These are phyloP conservation scores for Darksidea phi DNA, from an alignment of 495 filamentous ascomycete genomes.

Conservation along the genomic window DNA sequence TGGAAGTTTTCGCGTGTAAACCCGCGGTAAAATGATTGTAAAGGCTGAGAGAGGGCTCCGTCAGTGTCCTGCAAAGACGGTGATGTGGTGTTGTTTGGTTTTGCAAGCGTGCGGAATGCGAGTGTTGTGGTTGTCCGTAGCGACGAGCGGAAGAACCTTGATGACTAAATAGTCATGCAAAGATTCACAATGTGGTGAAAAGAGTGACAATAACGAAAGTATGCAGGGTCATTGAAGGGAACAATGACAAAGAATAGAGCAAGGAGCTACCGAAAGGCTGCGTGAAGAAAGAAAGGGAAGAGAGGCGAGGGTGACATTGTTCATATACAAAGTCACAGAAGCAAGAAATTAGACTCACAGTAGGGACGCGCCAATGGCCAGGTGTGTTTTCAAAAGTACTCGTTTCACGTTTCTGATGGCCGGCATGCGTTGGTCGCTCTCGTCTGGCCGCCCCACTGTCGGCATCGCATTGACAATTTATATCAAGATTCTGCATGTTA, in stretches of 20 bases:
- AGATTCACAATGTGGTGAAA: conserved; percentile 4
- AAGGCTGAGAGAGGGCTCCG: conserved; percentile 10
- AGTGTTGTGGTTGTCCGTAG: not conserved
- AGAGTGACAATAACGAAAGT: conserved; percentile 32
- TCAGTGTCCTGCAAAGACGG: conserved; percentile 37
- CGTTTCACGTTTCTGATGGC: conserved; percentile 35
- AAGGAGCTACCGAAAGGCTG: conserved; percentile 12
- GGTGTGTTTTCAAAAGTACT: conserved; percentile 30
- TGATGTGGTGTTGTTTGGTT: conserved; percentile 9
- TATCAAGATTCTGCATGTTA: conserved; percentile 22
- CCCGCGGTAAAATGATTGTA: conserved; percentile 8
- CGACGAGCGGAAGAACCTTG: not conserved
- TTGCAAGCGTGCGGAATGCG: not conserved
- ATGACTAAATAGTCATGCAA: conserved; percentile 3
- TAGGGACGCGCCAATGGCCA: conserved; percentile 1
- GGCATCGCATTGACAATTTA: conserved; percentile 29
- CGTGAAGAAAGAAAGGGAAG: conserved; percentile 11
- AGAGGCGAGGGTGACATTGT: conserved; percentile 15
- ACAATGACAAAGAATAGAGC: conserved; percentile 5
- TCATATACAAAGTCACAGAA: conserved; percentile 28
- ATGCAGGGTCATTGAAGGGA: conserved; percentile 8
- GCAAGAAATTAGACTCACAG: conserved; percentile 13
- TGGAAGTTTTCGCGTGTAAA: conserved; percentile 10
- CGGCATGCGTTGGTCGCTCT: conserved; percentile 18
- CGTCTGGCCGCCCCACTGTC: not conserved